Base-by-base conservation (phyloP, 108 stramenopile genomes). In the Fragilaria crotonensis region DNA sequence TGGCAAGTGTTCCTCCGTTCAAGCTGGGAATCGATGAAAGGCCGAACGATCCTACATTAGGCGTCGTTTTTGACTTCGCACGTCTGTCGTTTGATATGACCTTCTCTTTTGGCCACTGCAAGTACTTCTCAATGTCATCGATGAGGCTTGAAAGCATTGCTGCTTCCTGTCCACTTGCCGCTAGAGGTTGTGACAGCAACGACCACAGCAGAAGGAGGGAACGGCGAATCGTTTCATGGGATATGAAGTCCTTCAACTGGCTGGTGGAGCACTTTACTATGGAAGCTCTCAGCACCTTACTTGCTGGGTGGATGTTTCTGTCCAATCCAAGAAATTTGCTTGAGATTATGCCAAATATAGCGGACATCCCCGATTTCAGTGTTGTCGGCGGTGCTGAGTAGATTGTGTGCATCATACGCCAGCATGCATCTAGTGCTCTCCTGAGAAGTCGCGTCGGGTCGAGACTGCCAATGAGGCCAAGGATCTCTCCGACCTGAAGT, bases 41-140 rank as follows among this genome's bases (percentile, higher is more conserved):
- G 2, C 20, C 2, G 25, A 7, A 33, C 17, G 31, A 1, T 32
- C 3, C 14, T 2, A 19, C 32, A 21, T 56, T 36, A 2, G 21
- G n/a, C 2, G 2, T 33, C 27, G 4, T 21, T 3, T 33, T 56
- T 19, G 31, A 1, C 27, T 56, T 36, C 4, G 2, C 1, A 56
- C n/a, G 31, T 56, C 32, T 18, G n/a, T n/a, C 27, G 17, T 56
- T 56, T 1, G 3, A 26, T 1, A 28, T 18, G 7, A 2, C 28
- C 19, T 36, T 56, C 33, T 33, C 27, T 32, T 56, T 27, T n/a
- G n/a, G n/a, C n/a, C n/a, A n/a, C n/a, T n/a, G n/a, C n/a, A 56
- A 36, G 2, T 32, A n/a, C 19, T 1, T 18, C 3, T 26, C 5
- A 56, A 32, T 19, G 19, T 32, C 28, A 26, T 56, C 54, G 2